Conservation (phyloP, 768 basidiomycete genomes). For the Pulveroboletus frians region DNA sequence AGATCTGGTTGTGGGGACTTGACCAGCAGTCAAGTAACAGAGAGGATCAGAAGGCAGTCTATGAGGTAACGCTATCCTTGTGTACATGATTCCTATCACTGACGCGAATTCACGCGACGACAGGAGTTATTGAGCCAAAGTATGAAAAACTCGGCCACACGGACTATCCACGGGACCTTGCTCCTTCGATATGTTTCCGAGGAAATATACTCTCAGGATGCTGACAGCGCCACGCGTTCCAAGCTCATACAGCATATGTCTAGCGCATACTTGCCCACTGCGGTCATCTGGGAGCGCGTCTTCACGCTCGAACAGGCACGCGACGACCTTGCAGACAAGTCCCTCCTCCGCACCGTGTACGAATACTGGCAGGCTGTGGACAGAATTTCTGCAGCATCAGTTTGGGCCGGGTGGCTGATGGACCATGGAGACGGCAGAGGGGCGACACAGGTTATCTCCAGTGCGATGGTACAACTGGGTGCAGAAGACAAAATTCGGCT, state of each 20-base stretch:
- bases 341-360: slow-evolving; percentile 29
- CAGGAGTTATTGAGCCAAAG: slow-evolving; percentile 45
- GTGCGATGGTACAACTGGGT: slow-evolving; percentile 26
- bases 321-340: slow-evolving; percentile 14
- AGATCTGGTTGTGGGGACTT: slow-evolving; percentile 56
- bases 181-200: slow-evolving; percentile 42
- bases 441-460: slow-evolving; percentile 36
- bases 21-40: slow-evolving; percentile 16
- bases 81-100: background rate
- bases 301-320: slow-evolving; percentile 32
- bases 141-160: slow-evolving; percentile 37
- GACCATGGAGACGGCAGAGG: slow-evolving; percentile 36
- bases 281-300: slow-evolving; percentile 39
- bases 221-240: slow-evolving; percentile 15
- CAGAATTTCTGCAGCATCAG: slow-evolving; percentile 34
- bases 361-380: slow-evolving; percentile 41
- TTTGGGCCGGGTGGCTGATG: slow-evolving; percentile 48
- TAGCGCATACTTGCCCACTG: slow-evolving; percentile 38
- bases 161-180: slow-evolving; percentile 42
- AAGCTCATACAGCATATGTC: slow-evolving; percentile 38
- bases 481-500: slow-evolving; percentile 29
- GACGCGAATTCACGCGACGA: slow-evolving; percentile 4
- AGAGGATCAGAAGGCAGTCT: slow-evolving; percentile 20
- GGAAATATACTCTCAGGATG: slow-evolving; percentile 21
- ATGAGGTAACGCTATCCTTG: slow-evolving; percentile 30